Evolutionary conservation across 2,329 filamentous ascomycete species (phyloP).

Genomic region (Clonostachys solani): DNA sequence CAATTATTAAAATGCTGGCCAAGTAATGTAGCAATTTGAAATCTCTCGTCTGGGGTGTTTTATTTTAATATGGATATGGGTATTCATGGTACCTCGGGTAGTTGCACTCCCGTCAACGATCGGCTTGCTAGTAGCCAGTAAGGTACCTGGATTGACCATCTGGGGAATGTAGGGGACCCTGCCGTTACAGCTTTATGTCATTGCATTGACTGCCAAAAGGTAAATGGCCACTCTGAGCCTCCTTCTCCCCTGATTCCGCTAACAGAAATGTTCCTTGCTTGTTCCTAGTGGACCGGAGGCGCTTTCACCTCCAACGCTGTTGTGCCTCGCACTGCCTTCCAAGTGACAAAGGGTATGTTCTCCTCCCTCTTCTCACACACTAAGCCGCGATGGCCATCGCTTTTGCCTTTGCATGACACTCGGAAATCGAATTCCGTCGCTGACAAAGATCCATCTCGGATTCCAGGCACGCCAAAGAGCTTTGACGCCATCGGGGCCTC

Average conservation of each 20-base stretch:
- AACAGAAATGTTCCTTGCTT: too few relatives aligned
- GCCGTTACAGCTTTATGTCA: slow-evolving; percentile 43
- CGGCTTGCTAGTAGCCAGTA: too few relatives aligned
- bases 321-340: slow-evolving; percentile 38
- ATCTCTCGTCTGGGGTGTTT: too few relatives aligned
- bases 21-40: too few relatives aligned
- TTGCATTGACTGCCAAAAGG: slow-evolving; percentile 51
- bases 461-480: slow-evolving; percentile 36
- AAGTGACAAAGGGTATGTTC: slow-evolving; percentile 38
- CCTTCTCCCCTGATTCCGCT: background rate
- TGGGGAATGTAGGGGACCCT: slow-evolving; percentile 39
- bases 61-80: too few relatives aligned
- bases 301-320: slow-evolving; percentile 51
- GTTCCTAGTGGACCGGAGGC: slow-evolving; percentile 39
- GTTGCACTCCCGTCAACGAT: too few relatives aligned
- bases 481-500: slow-evolving; percentile 42
- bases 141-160: too few relatives aligned
- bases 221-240: slow-evolving; percentile 7
- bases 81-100: too few relatives aligned
- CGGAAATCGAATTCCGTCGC: background rate
- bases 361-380: too few relatives aligned
- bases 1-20: too few relatives aligned
- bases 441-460: background rate
- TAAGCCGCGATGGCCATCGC: too few relatives aligned
- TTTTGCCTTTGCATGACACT: too few relatives aligned